Base-by-base conservation (phyloP, 164 flowering plant genomes). In the Stephania yunnanensis region DNA sequence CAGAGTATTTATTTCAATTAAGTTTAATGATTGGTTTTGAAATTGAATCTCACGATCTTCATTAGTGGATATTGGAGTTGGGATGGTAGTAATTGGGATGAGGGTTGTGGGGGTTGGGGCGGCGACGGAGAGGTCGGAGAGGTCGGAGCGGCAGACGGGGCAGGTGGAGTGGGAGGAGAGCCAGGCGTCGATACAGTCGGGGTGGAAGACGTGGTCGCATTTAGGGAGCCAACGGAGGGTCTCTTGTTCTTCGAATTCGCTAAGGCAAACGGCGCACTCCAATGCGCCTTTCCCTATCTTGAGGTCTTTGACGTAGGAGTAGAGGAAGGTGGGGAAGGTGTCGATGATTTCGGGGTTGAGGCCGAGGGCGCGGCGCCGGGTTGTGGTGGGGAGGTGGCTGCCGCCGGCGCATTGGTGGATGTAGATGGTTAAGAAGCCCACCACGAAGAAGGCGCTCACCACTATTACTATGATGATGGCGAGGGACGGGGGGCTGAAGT, bases 181-280 rank as follows among this genome's bases (percentile, higher is more conserved):
- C 90, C 92, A 89, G 42, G 77, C 79, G 48, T 86, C 92, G 48
- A 89, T 85, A 70, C 91, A 88, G 8, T 82, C 84, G 1, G 84
- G 81, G 64, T 88, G 91, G 67, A 87, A 88, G 7, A 85, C 90
- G 77, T 89, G 92, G 70, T 77, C 80, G 70, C 92, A 89, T 46
- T 81, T 81, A 11, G 90, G 92, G 5, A 89, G 73, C 77, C 87
- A 80, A 31, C 92, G 87, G 75, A 89, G 84, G 71, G 83, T 80
- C 61, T 87, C 89, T 19, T 84, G 81, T 30, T 87, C 89, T 45
- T 84, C 84, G 72, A 87, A 89, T 81, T 87, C 92, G 81, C 75
- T 87, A 36, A 89, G 71, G 76, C 92, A 89, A 2, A 89, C 90
- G 22, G 90, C 89, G 75, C 92, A 89, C 63, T 87, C 92, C 11